Evolutionary conservation across 768 basidiomycete genomes (phyloP).

Genomic region (Tylopilus vinaceipallidus): DNA sequence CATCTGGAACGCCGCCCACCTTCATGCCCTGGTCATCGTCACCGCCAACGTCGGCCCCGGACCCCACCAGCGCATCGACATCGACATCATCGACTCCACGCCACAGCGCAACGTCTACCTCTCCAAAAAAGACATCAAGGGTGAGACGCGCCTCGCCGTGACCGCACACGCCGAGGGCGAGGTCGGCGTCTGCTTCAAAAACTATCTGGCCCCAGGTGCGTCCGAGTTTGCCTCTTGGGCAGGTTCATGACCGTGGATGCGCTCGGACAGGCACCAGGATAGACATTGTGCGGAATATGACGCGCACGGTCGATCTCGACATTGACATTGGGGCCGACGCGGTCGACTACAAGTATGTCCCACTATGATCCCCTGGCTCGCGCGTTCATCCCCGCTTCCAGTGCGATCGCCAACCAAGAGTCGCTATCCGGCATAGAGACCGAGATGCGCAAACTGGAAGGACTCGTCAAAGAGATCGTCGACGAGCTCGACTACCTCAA

Average conservation of each 20-base stretch:
- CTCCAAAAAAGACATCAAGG: constrained; percentile 83
- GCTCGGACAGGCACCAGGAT: constrained; percentile 40
- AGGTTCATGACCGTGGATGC: no score
- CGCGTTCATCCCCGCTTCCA: constrained; percentile 31
- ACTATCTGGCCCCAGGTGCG: constrained; percentile 68
- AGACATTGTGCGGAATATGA: constrained; percentile 47
- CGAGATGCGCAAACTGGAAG: constrained; percentile 98
- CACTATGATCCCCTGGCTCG: not conserved
- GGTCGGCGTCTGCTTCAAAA: constrained; percentile 93
- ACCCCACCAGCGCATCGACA: constrained; percentile 77
- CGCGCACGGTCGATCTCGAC: constrained; percentile 85
- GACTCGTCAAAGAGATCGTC: constrained; percentile 88
- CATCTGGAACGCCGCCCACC: constrained; percentile 92
- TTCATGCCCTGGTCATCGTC: constrained; percentile 88
- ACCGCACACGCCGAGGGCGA: constrained; percentile 93
- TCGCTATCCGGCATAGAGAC: constrained; percentile 93
- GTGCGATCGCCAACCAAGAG: constrained; percentile 98
- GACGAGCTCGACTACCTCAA: constrained; percentile 94
- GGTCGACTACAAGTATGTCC: constrained; percentile 92
- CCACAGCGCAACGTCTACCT: constrained; percentile 86
- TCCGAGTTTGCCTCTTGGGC: no score
- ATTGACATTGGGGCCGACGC: constrained; percentile 98
- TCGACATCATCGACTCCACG: constrained; percentile 91
- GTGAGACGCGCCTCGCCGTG: constrained; percentile 89
- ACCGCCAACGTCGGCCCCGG: constrained; percentile 89